Base-by-base conservation (phyloP, 2,329 filamentous ascomycete genomes). In the Fonsecaea erecta region DNA sequence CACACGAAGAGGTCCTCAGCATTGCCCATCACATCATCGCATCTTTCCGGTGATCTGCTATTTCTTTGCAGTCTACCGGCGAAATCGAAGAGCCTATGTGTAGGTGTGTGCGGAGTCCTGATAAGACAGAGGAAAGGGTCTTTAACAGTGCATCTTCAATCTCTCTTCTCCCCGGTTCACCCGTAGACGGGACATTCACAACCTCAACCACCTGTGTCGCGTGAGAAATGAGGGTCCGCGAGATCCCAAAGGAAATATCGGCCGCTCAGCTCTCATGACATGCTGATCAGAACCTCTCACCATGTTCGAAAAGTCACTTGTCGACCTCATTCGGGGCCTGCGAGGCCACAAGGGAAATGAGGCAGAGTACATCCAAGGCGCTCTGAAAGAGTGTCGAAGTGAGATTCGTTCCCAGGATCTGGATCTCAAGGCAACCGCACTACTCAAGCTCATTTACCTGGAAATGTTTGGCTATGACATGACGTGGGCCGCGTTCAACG, bases 381-480 rank as follows among this genome's bases (percentile, higher is more conserved):
- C 90, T 75, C 82, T 98, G 75, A 93, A 93, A 82, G 95, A 99
- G 90, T 99, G 95, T 79, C 92, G 93, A 73, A 84, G 88, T 75
- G 95, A 99, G 79, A 92, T 98, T 76, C 90, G 90, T 76, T 90
- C 91, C 72, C 90, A 94, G 80, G 95, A 99, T 79, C 95, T 97
- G 90, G 90, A 98, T 81, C 86, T 97, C 79, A 99, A 99, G 83
- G 93, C 95, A 21, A 98, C 93, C 35, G 95, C 95, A 52, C 85
- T 99, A 60, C 83, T 99, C 74, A 99, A 99, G 82, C 86, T 99
- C 73, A 90, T 97, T 60, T 99, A 99, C 77, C 87, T 99, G 71
- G 95, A 99, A 77, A 99, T 99, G 95, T 93, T 98, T 72, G 95
- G 95, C 14, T 91, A 98, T 77, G 95, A 98, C 79, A 99, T 99